Evolutionary conservation across 2,329 filamentous ascomycete species (phyloP), one percentile per base, ranked within the genome.

Genomic region (Pyrenochaeta sp.): DNA sequence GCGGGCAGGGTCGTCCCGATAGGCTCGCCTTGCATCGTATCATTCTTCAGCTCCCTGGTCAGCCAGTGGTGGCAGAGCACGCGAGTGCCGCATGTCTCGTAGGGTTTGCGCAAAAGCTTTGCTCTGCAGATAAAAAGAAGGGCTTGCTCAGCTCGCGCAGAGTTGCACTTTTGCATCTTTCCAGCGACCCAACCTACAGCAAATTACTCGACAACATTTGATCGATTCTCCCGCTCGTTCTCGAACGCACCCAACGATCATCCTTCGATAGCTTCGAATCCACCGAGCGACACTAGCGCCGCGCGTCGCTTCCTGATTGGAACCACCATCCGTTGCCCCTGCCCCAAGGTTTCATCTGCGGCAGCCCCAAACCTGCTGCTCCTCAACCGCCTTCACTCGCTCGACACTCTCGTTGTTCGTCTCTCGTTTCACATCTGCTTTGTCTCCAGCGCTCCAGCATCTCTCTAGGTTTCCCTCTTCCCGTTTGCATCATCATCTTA

Each of bases 351-450:
- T 72, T 74, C 71, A 72, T 61, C 63, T 32, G 43, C 53, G 55
- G 59, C 58, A 59, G 53, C 59, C 62, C 69, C 62, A 68, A 72
- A 68, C 70, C 68, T 65, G 64, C 64, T 61, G 56, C 55, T 59
- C 49, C 48, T 59, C 61, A 57, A 54, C 49, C 55, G 55, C 52
- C 58, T 62, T 65, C 61, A 61, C 55, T 46, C 62, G 61, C 62
- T 66, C 61, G 52, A 54, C 57, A 54, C 56, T 50, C 55, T 58
- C 64, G 65, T 69, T 62, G 65, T 69, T 66, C 70, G 67, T 72
- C 72, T 57, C 64, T 73, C 72, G 74, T 77, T 77, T 76, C 74
- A 72, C 59, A 47, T 64, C 64, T 52, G 55, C 58, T 62, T 65
- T 65, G 66, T 63, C 63, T 53, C 42, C 50, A 51, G 27, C 37